Base-by-base conservation (phyloP, 805 yeast genomes). In the Ogataea sp. region DNA sequence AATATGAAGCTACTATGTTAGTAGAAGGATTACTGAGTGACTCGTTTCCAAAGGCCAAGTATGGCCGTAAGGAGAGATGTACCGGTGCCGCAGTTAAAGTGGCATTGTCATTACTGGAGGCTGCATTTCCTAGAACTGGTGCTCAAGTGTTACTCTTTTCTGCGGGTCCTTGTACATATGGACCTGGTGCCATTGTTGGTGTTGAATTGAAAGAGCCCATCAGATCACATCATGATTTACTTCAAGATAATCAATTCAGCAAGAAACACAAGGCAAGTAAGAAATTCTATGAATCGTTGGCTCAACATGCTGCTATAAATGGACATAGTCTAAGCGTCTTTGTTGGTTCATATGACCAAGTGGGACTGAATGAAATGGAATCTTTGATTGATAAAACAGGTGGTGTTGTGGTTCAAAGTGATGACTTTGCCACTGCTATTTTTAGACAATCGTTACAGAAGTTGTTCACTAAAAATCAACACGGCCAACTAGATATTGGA, bases 331-430 rank as follows among this genome's bases (percentile, higher is more conserved):
- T 78, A 34, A 74, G 77, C 49, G 54, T 78, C 17, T 78, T 78
- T 46, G 70, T 77, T 41, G 86, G 86, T 14, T 69, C 80, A 11
- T 79, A 79, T 53, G 86, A 80, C 55, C 87, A 80, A 55, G 68
- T 78, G 33, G 87, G 87, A 1, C 60, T 80, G 25, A 71, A 61
- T 45, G 87, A 80, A 53, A 80, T 80, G 86, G 79, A 75, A 42
- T 63, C 68, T 14, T 56, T 79, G 10, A 62, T 75, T 37, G 66
- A 69, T 49, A 65, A 65, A 42, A 78, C 84, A 10, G 86, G 86
- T 21, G 87, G 87, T 37, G 62, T 64, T 3, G 68, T 78, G 20
- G 75, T 80, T 3, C 69, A 78, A 63, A 66, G 80, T 40, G 87
- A 80, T 59, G 73, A 80, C 3, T 80, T 79, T 51, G 69, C 73